phyloP scores from a whole-genome alignment of 331 rosid species.

The Quercus tomentella region DNA sequence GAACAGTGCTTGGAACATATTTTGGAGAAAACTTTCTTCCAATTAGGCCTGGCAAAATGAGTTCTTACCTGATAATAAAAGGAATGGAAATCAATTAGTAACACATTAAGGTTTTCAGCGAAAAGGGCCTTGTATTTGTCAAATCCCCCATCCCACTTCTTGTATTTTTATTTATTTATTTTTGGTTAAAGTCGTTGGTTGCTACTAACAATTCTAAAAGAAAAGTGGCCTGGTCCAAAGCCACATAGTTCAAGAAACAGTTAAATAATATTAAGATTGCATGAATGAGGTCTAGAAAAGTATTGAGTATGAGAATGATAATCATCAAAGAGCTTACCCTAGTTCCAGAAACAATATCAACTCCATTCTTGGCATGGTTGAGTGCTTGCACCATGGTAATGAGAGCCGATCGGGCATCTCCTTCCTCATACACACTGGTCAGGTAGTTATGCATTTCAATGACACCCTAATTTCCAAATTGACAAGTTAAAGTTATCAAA shows the following conservation, averaged over 20 bases:
- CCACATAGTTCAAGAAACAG: no score
- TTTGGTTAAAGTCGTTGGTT: no score
- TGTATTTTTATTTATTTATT: no score
- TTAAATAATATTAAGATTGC: neutral
- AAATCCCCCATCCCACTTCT: no score
- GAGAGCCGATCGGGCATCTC: conserved; percentile 97
- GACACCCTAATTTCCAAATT: conserved; percentile 69
- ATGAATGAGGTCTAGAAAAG: neutral
- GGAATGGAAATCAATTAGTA: conserved; percentile 9
- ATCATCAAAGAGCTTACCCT: conserved; percentile 46
- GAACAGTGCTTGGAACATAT: conserved; percentile 80
- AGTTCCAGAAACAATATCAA: conserved; percentile 96
- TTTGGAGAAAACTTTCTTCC: conserved; percentile 97
- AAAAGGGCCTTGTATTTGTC: no score
- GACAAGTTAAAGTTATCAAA: conserved; percentile 24
- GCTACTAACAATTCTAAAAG: no score
- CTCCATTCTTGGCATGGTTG: conserved; percentile 97
- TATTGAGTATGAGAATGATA: neutral
- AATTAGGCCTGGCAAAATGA: conserved; percentile 98
- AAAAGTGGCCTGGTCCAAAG: no score
- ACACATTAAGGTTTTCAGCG: neutral
- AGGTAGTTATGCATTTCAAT: conserved; percentile 99
- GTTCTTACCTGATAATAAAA: conserved; percentile 69
- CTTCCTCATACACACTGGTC: conserved; percentile 98
- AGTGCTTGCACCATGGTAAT: conserved; percentile 99